Base-by-base conservation (phyloP, 179 eudicot species). In the Nepenthes alata region DNA sequence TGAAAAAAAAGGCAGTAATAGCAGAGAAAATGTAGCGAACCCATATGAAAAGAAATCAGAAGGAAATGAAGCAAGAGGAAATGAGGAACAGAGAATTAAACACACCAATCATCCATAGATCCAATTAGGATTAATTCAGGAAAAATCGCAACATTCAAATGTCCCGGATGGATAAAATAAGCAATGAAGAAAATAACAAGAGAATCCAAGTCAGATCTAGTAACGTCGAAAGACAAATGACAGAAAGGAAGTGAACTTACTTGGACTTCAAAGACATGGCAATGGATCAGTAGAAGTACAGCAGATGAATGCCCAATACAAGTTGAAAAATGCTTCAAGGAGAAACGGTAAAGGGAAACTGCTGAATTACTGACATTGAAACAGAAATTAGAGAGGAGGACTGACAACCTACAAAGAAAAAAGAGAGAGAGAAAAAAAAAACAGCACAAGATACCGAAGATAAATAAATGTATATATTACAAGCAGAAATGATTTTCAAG, bases 221-320 rank as follows among this genome's bases (percentile, higher is more conserved):
- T 2, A 47, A 41, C 8, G 4, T 55, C 39, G 36, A 12, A 35
- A 34, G 36, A 35, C 4, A 60, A 50, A 64, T 12, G 39, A 45
- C 6, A 45, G n/a, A 35, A 38, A 56, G 47, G n/a, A 66, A 60
- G 50, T 37, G 34, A 5, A 67, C 83, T 83, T 68, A 83, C 87
- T 83, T 83, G 73, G 80, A 50, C 64, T 75, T 80, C 7, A 85
- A 70, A 76, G 87, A 75, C 87, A 83, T 83, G 80, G 73, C 39
- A 37, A 35, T 16, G 45, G 37, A 57, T 41, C 45, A 41, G 25
- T 25, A 25, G 25, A 41, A 7, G 5, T 41, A 41, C 5, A 4
- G 8, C 5, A 41, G 45, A 41, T 41, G 45, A 10, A 11, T 13
- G 51, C 59, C 57, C 36, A 59, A 2, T 12, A 48, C 62, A 71